Evolutionary conservation across 306 rosid species (phyloP).

Genomic region (Echinosophora koreensis): DNA sequence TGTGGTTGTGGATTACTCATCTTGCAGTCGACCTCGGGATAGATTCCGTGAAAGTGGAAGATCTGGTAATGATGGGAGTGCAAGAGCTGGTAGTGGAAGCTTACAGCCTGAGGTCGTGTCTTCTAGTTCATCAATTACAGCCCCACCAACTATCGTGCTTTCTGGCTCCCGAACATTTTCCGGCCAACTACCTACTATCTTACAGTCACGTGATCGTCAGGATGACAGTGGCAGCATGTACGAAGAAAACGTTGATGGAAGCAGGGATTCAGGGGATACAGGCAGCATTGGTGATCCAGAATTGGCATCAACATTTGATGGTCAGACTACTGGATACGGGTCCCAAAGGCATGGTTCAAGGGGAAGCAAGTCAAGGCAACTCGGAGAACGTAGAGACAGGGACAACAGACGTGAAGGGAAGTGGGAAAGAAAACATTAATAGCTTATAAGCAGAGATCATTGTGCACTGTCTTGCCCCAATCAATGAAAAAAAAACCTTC

Average conservation of each 20-base stretch:
- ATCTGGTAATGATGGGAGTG: constrained; percentile 73
- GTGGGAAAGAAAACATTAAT: constrained; percentile 95
- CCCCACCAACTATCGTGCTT: constrained; percentile 72
- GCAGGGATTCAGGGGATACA: constrained; percentile 90
- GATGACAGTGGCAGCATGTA: constrained; percentile 78
- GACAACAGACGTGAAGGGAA: constrained; percentile 89
- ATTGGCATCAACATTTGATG: constrained; percentile 75
- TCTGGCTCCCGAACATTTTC: constrained; percentile 77
- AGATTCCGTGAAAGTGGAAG: constrained; percentile 93
- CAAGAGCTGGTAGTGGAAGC: constrained; percentile 62
- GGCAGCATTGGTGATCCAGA: constrained; percentile 92
- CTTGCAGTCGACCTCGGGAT: constrained; percentile 83
- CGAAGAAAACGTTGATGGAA: constrained; percentile 90
- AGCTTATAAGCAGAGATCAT: constrained; percentile 21
- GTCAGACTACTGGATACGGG: constrained; percentile 72
- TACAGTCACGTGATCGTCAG: constrained; percentile 85
- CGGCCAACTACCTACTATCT: constrained; percentile 81
- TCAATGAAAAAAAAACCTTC: constrained; percentile 2
- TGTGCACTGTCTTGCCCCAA: neutral
- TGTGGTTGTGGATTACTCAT: constrained; percentile 32
- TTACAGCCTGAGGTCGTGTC: constrained; percentile 72
- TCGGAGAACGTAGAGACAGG: constrained; percentile 81
- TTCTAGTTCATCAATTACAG: constrained; percentile 59
- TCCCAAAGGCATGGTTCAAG: constrained; percentile 86
- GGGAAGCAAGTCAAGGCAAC: constrained; percentile 86